Conservation (phyloP, 1,139 yeast species). For the Geotrichum europaeum region DNA sequence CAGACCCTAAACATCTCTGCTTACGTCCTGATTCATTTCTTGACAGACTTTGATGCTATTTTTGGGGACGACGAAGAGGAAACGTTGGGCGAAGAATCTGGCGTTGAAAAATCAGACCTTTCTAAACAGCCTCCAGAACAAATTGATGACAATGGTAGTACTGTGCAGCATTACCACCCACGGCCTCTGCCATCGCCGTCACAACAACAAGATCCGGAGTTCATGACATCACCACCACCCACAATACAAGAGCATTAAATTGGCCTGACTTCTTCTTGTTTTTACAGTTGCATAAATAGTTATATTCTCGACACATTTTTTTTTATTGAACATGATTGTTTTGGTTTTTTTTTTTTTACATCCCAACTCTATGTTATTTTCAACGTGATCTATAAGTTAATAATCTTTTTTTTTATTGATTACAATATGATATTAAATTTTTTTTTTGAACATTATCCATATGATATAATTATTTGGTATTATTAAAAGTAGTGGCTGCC, state of each 20-base stretch:
- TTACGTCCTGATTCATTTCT: constrained; percentile 56
- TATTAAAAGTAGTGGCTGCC: no score
- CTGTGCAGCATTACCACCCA: neutral
- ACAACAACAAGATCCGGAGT: neutral
- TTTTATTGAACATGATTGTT: neutral
- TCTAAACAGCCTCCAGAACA: neutral
- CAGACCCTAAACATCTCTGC: constrained; percentile 74
- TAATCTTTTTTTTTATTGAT: no score
- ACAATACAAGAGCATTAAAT: neutral
- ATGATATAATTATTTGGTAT: no score
- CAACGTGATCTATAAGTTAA: no score
- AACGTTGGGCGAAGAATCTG: neutral
- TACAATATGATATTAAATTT: no score
- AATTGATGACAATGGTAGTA: neutral
- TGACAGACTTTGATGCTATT: constrained; percentile 59
- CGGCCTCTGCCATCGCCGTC: neutral
- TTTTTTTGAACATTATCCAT: no score
- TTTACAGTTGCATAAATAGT: neutral
- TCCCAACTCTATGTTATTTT: neutral
- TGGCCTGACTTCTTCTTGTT: neutral
- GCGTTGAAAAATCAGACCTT: neutral
- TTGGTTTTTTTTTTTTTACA: neutral
- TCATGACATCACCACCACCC: neutral
- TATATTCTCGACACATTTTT: neutral
- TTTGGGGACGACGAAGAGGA: constrained; percentile 43